These are phyloP conservation scores for Penicillium maclennaniae DNA, from an alignment of 495 filamentous ascomycete genomes.

Conservation along the genomic window DNA sequence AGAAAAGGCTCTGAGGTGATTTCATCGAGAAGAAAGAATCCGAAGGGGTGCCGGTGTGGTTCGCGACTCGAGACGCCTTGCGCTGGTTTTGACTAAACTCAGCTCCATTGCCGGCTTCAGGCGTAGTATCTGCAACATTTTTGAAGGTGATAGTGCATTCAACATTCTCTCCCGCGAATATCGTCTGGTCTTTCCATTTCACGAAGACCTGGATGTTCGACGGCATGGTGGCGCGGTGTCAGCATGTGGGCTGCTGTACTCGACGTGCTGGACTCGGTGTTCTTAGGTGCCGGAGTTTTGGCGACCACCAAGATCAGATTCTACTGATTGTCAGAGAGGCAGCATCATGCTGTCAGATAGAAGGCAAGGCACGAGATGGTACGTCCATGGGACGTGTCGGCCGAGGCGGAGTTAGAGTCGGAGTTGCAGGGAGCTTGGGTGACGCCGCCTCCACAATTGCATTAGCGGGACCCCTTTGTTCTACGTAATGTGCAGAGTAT, in stretches of 20 bases:
- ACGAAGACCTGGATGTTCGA: conserved; percentile 89
- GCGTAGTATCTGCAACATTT: conserved; percentile 60
- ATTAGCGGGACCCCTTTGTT: not conserved
- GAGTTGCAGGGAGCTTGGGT: conserved; percentile 8
- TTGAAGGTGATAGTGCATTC: conserved; percentile 95
- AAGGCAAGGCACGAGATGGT: conserved; percentile 16
- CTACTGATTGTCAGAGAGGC: conserved; percentile 6
- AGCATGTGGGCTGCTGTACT: conserved; percentile 33
- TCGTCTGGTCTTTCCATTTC: conserved; percentile 82
- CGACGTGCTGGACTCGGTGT: conserved; percentile 3
- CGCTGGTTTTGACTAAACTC: conserved; percentile 38
- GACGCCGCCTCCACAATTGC: conserved; percentile 8
- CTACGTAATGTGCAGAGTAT: not conserved
- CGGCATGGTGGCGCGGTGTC: conserved; percentile 40
- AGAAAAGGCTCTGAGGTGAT: conserved; percentile 39
- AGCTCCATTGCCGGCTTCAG: conserved; percentile 31
- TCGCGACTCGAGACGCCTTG: conserved; percentile 43
- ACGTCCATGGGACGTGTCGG: conserved; percentile 4
- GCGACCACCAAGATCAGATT: conserved; percentile 6
- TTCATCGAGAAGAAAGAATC: conserved; percentile 43
- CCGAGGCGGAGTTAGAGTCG: conserved; percentile 10
- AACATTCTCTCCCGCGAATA: conserved; percentile 92
- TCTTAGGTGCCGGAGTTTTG: conserved; percentile 15
- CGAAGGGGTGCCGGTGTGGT: conserved; percentile 35
- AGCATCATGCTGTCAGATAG: conserved; percentile 29